Evolutionary conservation across 345 rosid species (phyloP).

Genomic region (Ricinus communis): DNA sequence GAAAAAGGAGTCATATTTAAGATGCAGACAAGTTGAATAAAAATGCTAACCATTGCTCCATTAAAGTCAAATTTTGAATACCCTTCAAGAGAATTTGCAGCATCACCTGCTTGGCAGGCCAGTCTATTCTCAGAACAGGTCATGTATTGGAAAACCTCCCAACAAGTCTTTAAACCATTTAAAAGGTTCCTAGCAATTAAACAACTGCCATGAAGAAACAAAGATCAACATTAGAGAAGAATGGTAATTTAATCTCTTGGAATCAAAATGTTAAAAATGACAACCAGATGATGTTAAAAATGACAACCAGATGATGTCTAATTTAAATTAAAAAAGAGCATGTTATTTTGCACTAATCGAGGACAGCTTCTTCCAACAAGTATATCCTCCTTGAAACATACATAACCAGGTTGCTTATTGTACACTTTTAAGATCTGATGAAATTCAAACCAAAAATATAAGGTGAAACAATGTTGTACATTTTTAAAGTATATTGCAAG

Average conservation of each 20-base stretch:
- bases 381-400: not conserved
- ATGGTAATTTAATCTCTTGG: not conserved
- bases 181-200: constrained; percentile 88
- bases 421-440: not conserved
- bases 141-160: constrained; percentile 90
- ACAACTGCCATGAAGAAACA: constrained; percentile 56
- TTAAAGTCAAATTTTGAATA: constrained; percentile 74
- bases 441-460: no score
- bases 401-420: not conserved
- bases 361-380: not conserved
- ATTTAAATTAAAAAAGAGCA: not conserved
- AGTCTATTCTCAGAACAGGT: constrained; percentile 62
- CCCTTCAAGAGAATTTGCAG: constrained; percentile 66
- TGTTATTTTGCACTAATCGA: not conserved
- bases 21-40: not conserved
- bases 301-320: not conserved
- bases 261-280: not conserved
- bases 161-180: constrained; percentile 85
- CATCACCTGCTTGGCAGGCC: constrained; percentile 61
- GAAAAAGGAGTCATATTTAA: not conserved
- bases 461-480: no score
- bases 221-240: constrained; percentile 20
- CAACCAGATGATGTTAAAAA: not conserved
- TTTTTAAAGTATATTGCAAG: no score
- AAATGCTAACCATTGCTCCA: constrained; percentile 65